These are phyloP conservation scores for Apiospora sp. DNA, from an alignment of 2,329 filamentous ascomycete genomes.

Conservation along the genomic window DNA sequence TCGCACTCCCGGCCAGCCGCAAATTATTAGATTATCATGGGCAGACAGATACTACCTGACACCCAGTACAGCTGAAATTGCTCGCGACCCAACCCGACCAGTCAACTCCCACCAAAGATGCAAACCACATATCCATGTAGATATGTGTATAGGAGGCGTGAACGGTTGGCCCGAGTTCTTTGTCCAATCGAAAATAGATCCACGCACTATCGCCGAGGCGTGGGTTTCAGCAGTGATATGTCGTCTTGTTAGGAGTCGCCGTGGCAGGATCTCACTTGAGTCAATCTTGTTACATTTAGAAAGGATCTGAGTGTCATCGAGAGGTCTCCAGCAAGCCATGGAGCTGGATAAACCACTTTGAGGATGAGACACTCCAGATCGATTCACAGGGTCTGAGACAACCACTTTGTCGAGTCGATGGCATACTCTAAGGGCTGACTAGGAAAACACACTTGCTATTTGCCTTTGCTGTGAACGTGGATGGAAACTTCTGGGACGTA, in stretches of 20 bases:
- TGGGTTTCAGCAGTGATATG: background rate
- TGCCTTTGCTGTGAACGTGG: background rate
- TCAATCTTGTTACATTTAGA: background rate
- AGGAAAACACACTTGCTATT: background rate
- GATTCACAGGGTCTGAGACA: conserved; percentile 8
- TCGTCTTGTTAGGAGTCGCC: background rate
- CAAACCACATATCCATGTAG: background rate
- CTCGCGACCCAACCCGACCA: background rate
- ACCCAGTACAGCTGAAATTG: background rate
- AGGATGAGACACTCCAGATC: conserved; percentile 10
- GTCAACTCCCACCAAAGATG: background rate
- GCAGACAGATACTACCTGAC: conserved; percentile 9
- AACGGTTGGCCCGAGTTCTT: background rate
- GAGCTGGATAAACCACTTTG: background rate
- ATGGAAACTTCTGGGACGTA: background rate
- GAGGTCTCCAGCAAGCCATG: background rate
- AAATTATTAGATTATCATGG: conserved; percentile 6
- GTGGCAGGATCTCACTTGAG: background rate
- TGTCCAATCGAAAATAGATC: background rate
- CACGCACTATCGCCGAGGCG: background rate
- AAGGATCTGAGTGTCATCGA: background rate
- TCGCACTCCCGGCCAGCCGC: conserved; percentile 4
- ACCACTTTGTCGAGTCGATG: background rate
- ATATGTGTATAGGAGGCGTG: background rate
- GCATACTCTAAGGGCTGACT: background rate